phyloP scores from a whole-genome alignment of 371 early-diverging fungal genomes.

The Batrachochytrium dendrobatidis region DNA sequence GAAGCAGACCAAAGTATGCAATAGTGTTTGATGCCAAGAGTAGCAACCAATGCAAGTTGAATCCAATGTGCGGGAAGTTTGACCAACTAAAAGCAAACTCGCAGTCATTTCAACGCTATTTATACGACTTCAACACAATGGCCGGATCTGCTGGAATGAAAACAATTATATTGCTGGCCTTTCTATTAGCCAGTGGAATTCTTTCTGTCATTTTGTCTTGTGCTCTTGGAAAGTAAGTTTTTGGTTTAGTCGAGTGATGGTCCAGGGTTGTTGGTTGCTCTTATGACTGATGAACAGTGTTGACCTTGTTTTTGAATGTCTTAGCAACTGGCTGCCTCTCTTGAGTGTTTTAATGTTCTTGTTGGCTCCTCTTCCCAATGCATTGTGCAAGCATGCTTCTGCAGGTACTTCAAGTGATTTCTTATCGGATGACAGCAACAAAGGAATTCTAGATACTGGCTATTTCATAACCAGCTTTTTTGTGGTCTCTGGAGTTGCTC shows the following conservation, averaged over 20 bases:
- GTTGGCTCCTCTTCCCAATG: slow-evolving; percentile 86
- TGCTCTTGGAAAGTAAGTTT: slow-evolving; percentile 53
- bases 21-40: too few relatives aligned
- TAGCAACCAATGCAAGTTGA: too few relatives aligned
- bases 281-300: not conserved
- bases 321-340: slow-evolving; percentile 90
- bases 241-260: slow-evolving; percentile 51
- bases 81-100: too few relatives aligned
- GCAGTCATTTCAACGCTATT: too few relatives aligned
- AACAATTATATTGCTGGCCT: slow-evolving; percentile 71
- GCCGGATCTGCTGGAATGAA: slow-evolving; percentile 35
- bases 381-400: slow-evolving; percentile 66
- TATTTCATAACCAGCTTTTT: slow-evolving; percentile 88
- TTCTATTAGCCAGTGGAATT: slow-evolving; percentile 82
- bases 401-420: slow-evolving; percentile 58
- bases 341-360: slow-evolving; percentile 80
- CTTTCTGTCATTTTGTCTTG: slow-evolving; percentile 87
- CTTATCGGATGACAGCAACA: slow-evolving; percentile 64
- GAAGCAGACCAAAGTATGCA: too few relatives aligned
- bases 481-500: slow-evolving; percentile 81
- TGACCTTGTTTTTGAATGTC: not conserved
- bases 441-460: slow-evolving; percentile 70
- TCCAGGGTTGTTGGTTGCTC: not conserved
- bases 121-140: too few relatives aligned
- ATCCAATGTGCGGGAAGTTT: too few relatives aligned